Evolutionary conservation across 768 basidiomycete species (phyloP).

Genomic region (Coprinopsis marcescibilis): DNA sequence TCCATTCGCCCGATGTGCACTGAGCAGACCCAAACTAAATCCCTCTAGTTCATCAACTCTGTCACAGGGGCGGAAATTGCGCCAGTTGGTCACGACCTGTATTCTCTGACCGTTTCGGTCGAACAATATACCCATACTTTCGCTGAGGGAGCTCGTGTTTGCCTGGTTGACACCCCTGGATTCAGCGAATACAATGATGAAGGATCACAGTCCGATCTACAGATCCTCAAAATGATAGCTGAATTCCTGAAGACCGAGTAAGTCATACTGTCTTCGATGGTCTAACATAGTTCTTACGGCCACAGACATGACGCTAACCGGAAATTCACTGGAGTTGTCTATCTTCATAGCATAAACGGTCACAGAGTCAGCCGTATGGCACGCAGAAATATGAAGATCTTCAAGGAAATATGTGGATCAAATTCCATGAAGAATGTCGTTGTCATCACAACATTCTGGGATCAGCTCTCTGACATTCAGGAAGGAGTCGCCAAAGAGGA

Average conservation of each 20-base stretch:
- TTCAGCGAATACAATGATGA: not conserved
- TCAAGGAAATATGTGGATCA: constrained; percentile 38
- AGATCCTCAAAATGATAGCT: constrained; percentile 9
- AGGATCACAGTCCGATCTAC: not conserved
- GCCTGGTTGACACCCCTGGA: constrained; percentile 5
- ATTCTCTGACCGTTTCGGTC: not conserved
- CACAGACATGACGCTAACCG: not conserved
- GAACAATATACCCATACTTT: not conserved
- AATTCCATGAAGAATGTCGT: constrained; percentile 36
- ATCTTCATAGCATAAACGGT: constrained; percentile 37
- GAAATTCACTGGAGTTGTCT: constrained; percentile 26
- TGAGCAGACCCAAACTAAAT: not conserved
- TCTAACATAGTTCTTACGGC: not conserved
- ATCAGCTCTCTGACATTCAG: constrained; percentile 21
- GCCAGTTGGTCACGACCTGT: not conserved
- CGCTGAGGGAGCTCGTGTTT: not conserved
- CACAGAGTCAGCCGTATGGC: constrained; percentile 29
- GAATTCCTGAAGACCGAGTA: constrained; percentile 9
- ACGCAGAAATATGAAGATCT: constrained; percentile 36
- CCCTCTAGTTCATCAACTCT: constrained; percentile 4
- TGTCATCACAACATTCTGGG: constrained; percentile 44
- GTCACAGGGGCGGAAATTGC: not conserved
- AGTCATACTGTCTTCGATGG: no score
- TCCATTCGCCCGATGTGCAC: not conserved
- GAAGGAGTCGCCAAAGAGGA: constrained; percentile 30